Evolutionary conservation across 208 protist genomes (phyloP).

Genomic region (Leishmania amazonensis): DNA sequence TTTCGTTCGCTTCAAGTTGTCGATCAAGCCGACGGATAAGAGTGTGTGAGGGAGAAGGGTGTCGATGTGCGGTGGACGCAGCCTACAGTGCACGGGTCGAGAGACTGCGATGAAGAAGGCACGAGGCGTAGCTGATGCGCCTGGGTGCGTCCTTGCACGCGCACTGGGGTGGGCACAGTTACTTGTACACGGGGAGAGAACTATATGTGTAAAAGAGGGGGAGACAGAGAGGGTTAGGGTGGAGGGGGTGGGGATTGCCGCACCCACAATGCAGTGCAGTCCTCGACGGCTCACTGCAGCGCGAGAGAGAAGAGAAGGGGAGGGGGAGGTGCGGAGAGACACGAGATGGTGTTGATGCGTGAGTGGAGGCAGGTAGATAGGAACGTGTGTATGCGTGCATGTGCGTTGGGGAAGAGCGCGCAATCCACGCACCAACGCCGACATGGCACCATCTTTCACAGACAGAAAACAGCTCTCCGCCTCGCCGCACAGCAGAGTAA

Average conservation of each 20-base stretch:
- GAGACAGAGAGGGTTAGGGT: neutral
- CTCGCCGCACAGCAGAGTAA: neutral
- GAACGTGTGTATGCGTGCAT: neutral
- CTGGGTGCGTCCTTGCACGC: neutral
- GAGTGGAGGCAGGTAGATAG: neutral
- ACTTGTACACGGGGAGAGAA: neutral
- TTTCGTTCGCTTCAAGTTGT: neutral
- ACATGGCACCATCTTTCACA: neutral
- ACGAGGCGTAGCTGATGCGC: neutral
- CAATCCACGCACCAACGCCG: neutral
- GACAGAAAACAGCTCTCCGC: neutral
- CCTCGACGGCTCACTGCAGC: neutral
- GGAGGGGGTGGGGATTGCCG: neutral
- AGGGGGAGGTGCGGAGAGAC: neutral
- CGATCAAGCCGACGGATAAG: neutral
- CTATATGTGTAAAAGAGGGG: neutral
- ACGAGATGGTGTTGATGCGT: neutral
- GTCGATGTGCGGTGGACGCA: neutral
- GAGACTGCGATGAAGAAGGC: constrained; percentile 1
- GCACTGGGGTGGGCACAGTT: neutral
- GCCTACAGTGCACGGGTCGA: neutral
- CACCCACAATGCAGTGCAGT: neutral
- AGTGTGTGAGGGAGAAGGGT: neutral
- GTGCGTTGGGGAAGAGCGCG: neutral
- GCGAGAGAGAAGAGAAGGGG: neutral